phyloP scores from a whole-genome alignment of 208 protist genomes.

The Naegleria gruberi region DNA sequence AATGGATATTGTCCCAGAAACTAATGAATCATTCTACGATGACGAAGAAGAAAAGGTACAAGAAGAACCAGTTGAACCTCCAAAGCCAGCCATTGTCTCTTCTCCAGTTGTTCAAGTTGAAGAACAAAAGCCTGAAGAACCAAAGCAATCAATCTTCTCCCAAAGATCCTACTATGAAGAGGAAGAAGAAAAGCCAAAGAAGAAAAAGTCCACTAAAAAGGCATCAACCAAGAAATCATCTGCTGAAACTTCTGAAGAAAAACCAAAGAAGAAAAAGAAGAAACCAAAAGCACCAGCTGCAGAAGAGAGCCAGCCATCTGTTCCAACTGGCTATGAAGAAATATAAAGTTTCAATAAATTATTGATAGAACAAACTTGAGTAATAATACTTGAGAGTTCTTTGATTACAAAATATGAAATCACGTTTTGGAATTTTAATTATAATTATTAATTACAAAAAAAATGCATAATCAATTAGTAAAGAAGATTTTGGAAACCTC shows the following conservation, averaged over 20 bases:
- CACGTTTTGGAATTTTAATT: no score
- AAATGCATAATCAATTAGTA: no score
- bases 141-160: no score
- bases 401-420: no score
- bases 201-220: not conserved
- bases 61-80: no score
- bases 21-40: not conserved
- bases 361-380: no score
- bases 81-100: no score
- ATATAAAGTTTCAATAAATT: no score
- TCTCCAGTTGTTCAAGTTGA: not conserved
- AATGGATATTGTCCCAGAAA: not conserved
- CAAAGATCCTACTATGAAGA: no score
- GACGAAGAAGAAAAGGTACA: not conserved
- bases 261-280: not conserved
- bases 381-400: no score
- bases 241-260: not conserved
- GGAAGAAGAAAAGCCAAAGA: not conserved
- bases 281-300: not conserved
- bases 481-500: not conserved
- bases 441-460: no score
- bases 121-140: no score
- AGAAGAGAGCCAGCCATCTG: not conserved
- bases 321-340: not conserved
- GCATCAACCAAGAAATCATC: not conserved